A percentile compares a stretch with the other conserved stretches of the same genome.
Conservation (phyloP, 2,329 filamentous ascomycete species). For the Pseudogymnoascus verrucosus region DNA sequence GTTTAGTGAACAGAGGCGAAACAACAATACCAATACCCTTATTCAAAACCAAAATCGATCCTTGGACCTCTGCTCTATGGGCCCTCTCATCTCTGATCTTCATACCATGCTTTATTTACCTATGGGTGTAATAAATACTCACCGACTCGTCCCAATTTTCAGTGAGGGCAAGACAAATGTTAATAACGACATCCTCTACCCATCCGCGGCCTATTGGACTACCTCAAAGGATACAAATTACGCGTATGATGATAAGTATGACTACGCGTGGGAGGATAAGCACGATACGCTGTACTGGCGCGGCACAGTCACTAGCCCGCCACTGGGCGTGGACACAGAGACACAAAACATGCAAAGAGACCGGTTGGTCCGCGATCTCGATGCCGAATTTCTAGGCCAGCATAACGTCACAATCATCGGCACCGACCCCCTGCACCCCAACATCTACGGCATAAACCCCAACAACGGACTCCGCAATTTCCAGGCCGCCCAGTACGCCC, state of each 20-base stretch:
- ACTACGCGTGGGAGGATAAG: constrained; percentile 52
- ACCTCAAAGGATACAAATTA: constrained; percentile 44
- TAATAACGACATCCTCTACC: constrained; percentile 58
- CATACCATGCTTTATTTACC: constrained; percentile 52
- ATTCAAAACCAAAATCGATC: constrained; percentile 51
- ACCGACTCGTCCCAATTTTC: constrained; percentile 52
- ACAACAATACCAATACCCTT: constrained; percentile 43
- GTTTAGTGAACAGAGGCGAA: constrained; percentile 21
- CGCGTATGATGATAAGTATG: constrained; percentile 46
- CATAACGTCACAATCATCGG: constrained; percentile 30
- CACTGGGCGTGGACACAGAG: constrained; percentile 44
- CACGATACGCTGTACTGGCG: constrained; percentile 52
- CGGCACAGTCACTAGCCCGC: constrained; percentile 46
- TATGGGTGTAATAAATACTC: constrained; percentile 42
- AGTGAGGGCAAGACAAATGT: constrained; percentile 54
- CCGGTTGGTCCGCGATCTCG: constrained; percentile 48
- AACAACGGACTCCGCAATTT: constrained; percentile 29
- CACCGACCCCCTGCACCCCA: constrained; percentile 20
- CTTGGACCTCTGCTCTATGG: constrained; percentile 48
- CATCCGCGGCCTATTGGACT: constrained; percentile 56
- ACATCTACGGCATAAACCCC: neutral
- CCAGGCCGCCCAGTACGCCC: constrained; percentile 31
- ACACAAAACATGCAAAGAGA: constrained; percentile 51
- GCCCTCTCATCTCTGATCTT: constrained; percentile 39
- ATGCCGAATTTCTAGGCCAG: constrained; percentile 38